These are phyloP conservation scores for Amanita muscaria DNA, from an alignment of 768 basidiomycete genomes.

Conservation along the genomic window DNA sequence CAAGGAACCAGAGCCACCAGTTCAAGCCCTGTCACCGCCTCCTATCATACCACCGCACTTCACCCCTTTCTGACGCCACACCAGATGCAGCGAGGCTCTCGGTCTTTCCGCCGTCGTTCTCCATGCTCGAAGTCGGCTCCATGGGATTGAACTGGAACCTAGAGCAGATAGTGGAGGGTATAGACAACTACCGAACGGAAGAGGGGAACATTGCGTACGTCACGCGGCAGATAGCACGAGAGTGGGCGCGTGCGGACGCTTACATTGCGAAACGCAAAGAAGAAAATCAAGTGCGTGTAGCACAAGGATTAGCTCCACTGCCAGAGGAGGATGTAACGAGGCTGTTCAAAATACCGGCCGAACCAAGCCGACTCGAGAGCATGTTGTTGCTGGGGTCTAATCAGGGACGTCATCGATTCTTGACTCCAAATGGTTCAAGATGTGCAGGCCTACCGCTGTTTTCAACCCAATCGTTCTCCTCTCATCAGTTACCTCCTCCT, in stretches of 20 bases:
- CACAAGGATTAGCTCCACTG: conserved; percentile 76
- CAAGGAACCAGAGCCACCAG: no score
- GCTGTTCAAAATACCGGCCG: conserved; percentile 80
- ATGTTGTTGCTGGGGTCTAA: conserved; percentile 76
- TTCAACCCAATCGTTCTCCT: no score
- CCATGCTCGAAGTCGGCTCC: conserved; percentile 62
- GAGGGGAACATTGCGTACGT: conserved; percentile 89
- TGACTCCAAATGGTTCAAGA: no score
- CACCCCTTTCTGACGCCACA: conserved; percentile 27
- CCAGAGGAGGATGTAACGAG: conserved; percentile 82
- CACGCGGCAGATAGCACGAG: conserved; percentile 79
- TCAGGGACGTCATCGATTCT: no score
- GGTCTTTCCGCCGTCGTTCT: conserved; percentile 52
- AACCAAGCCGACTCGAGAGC: conserved; percentile 84
- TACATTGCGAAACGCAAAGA: conserved; percentile 82
- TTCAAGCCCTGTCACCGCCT: no score
- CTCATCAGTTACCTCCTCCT: no score
- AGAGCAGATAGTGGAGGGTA: conserved; percentile 76
- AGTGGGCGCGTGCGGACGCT: conserved; percentile 69
- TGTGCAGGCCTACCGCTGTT: no score
- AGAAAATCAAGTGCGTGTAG: conserved; percentile 71
- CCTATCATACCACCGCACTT: no score
- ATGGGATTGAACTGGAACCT: conserved; percentile 65
- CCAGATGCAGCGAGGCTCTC: conserved; percentile 30
- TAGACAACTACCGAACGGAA: conserved; percentile 83